Percentiles rank a stretch among this genome's conserved stretches.
Evolutionary conservation across 2,329 filamentous ascomycete species (phyloP).

Genomic region (Botrytis deweyae): DNA sequence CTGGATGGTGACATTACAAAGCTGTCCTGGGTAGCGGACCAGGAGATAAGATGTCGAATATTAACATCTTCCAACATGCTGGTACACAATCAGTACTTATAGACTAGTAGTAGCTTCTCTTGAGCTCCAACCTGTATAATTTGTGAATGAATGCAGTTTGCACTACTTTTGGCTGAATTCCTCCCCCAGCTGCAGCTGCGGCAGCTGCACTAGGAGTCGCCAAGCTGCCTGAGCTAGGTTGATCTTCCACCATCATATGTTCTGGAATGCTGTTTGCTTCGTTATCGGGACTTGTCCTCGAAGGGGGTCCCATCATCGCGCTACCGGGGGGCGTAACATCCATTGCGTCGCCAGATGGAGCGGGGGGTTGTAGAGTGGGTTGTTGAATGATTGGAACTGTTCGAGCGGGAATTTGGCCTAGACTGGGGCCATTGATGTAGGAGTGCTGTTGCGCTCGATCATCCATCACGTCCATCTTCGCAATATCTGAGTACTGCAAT

Average conservation of each 20-base stretch:
- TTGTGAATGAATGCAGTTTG: conserved; percentile 99
- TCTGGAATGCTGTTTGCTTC: conserved; percentile 40
- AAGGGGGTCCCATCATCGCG: conserved; percentile 43
- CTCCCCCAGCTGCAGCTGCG: conserved; percentile 64
- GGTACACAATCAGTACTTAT: conserved; percentile 29
- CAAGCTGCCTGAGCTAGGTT: conserved; percentile 41
- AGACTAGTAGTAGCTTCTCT: background rate
- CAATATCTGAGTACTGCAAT: conserved; percentile 31
- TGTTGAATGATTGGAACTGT: conserved; percentile 58
- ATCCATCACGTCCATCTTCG: conserved; percentile 37
- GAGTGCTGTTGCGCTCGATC: conserved; percentile 37
- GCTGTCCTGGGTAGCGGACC: conserved; percentile 90
- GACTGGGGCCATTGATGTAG: conserved; percentile 33
- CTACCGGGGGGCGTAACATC: conserved; percentile 54
- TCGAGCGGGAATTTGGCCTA: conserved; percentile 32
- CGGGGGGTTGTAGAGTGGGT: conserved; percentile 58
- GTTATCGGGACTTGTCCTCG: conserved; percentile 38
- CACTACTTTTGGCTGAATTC: conserved; percentile 94
- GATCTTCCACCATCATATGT: conserved; percentile 37
- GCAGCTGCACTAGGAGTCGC: conserved; percentile 42
- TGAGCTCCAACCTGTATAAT: conserved; percentile 79
- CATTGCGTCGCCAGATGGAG: conserved; percentile 60
- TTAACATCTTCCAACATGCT: conserved; percentile 95
- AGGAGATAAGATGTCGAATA: conserved; percentile 95
- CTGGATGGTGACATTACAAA: conserved; percentile 98